Conservation (phyloP, 2,329 filamentous ascomycete genomes). For the Incumbomyces delicatus region DNA sequence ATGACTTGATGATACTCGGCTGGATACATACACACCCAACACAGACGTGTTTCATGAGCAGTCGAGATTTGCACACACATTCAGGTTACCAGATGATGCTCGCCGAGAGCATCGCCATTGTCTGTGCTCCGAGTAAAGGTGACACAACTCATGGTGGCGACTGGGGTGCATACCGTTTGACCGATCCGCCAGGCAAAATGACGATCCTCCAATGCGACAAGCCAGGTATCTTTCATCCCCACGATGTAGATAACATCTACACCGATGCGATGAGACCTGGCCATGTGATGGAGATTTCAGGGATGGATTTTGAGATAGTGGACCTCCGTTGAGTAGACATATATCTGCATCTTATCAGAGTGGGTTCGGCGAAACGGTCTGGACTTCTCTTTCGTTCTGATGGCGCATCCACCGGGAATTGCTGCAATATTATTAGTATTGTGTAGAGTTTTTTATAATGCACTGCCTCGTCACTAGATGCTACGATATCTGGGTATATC, state of each 20-base stretch:
- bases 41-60: slow-evolving; percentile 97
- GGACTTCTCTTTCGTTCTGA: neutral
- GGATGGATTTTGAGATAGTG: slow-evolving; percentile 57
- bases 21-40: slow-evolving; percentile 98
- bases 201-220: slow-evolving; percentile 73
- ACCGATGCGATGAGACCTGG: slow-evolving; percentile 62
- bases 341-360: slow-evolving; percentile 5
- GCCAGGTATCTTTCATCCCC: slow-evolving; percentile 74
- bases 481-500: too few species aligned
- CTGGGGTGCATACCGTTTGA: slow-evolving; percentile 86
- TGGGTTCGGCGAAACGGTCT: neutral
- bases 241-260: slow-evolving; percentile 62
- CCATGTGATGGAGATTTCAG: slow-evolving; percentile 60
- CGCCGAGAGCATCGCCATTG: slow-evolving; percentile 90
- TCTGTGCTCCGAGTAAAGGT: slow-evolving; percentile 72
- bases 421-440: too few species aligned
- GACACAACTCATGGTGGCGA: slow-evolving; percentile 36
- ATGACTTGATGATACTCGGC: slow-evolving; percentile 76
- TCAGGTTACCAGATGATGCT: slow-evolving; percentile 93
- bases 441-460: too few species aligned
- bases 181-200: slow-evolving; percentile 80
- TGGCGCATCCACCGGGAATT: neutral
- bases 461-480: too few species aligned
- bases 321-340: slow-evolving; percentile 49
- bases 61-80: slow-evolving; percentile 85